Evolutionary conservation across 2,329 filamentous ascomycete genomes (phyloP).

Genomic region (Tolypocladium amazonense): DNA sequence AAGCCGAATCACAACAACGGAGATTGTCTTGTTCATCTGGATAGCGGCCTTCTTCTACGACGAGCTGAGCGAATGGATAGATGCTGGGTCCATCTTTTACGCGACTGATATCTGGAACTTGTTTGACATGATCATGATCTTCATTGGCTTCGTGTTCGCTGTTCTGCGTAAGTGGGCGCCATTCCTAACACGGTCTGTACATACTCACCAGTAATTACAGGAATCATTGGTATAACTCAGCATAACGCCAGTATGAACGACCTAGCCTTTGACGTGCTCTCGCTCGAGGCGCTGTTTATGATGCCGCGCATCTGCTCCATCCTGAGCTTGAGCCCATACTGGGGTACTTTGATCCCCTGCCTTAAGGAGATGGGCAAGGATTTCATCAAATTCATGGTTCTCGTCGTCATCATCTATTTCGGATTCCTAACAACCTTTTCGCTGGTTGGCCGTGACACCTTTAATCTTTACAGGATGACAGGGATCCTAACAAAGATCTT

Average conservation of each 20-base stretch:
- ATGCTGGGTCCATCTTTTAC: constrained; percentile 82
- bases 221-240: constrained; percentile 29
- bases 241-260: constrained; percentile 56
- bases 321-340: constrained; percentile 78
- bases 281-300: constrained; percentile 80
- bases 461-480: constrained; percentile 56
- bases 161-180: constrained; percentile 48
- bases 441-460: constrained; percentile 61
- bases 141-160: constrained; percentile 61
- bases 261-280: constrained; percentile 77
- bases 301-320: constrained; percentile 83
- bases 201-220: constrained; percentile 10
- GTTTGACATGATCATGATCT: constrained; percentile 64
- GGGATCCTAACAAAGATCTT: constrained; percentile 73
- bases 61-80: constrained; percentile 72
- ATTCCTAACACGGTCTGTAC: neutral
- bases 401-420: constrained; percentile 73
- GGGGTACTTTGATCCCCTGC: constrained; percentile 81
- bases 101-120: constrained; percentile 73
- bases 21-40: constrained; percentile 73
- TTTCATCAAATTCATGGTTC: constrained; percentile 73
- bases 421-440: constrained; percentile 85
- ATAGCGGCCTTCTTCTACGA: constrained; percentile 82
- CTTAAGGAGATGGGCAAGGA: constrained; percentile 92
- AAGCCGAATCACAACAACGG: constrained; percentile 53